Conservation (phyloP, 257 asterid species). For the Cynanchum wilfordii region DNA sequence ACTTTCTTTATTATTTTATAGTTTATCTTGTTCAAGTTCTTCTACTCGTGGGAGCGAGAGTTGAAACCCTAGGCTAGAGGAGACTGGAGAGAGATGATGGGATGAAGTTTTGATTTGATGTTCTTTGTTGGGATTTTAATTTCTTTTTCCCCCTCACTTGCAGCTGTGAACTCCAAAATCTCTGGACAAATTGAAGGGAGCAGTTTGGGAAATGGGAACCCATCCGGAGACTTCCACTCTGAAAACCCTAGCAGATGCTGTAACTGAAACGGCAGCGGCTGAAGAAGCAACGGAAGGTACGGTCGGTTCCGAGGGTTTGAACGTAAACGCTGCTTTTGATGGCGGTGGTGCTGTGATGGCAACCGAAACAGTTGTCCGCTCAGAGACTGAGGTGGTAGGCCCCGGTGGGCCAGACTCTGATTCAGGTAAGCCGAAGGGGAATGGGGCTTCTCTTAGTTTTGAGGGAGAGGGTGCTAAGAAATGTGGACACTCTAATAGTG, state of each 20-base stretch:
- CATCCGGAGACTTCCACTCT: conserved; percentile 1
- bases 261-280: not conserved
- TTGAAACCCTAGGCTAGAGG: conserved; percentile 8
- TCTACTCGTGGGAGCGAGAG: not conserved
- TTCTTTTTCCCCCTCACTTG: not conserved
- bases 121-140: not conserved
- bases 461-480: not conserved
- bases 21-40: conserved; percentile 1
- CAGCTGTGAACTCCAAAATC: not conserved
- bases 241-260: conserved; percentile 14
- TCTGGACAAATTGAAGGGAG: not conserved
- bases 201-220: not conserved
- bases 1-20: not conserved
- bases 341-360: conserved; percentile 4
- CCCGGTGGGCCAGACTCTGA: conserved; percentile 6
- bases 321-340: conserved; percentile 1
- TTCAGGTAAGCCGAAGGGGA: not conserved
- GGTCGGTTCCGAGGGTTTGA: not conserved
- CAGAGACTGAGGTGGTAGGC: not conserved
- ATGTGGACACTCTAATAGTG: not conserved
- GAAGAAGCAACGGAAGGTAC: not conserved
- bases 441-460: not conserved
- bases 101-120: not conserved
- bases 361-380: not conserved
- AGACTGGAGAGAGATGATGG: not conserved